Evolutionary conservation across 1,284 basidiomycete species (phyloP).

Genomic region (Melampsora larici-populina): DNA sequence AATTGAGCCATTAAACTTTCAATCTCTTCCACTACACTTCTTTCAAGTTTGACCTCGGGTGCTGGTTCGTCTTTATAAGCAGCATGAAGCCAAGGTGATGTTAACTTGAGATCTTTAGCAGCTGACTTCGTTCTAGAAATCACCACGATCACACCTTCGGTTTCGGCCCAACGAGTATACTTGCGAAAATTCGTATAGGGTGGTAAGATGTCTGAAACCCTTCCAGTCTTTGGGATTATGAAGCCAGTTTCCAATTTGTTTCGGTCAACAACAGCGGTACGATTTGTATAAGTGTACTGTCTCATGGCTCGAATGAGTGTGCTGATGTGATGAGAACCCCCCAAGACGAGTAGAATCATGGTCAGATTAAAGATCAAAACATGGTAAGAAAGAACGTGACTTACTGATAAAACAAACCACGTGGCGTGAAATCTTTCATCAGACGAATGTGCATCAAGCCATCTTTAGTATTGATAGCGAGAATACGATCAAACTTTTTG

Average conservation of each 20-base stretch:
- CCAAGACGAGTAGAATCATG: neutral
- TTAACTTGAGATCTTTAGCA: neutral
- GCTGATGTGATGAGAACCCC: neutral
- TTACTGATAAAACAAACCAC: conserved; percentile 3
- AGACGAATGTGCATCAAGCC: neutral
- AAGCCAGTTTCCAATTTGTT: neutral
- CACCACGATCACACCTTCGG: neutral
- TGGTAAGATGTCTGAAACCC: neutral
- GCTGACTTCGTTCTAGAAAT: neutral
- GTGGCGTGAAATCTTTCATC: neutral
- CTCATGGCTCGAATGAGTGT: neutral
- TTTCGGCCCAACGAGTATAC: neutral
- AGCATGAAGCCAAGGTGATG: neutral
- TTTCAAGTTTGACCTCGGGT: neutral
- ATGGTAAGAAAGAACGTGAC: neutral
- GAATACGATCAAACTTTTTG: neutral
- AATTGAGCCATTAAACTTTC: neutral
- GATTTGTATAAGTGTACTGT: neutral
- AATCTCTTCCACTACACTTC: neutral
- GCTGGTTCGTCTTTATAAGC: neutral
- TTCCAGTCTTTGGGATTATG: neutral
- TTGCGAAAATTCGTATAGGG: neutral
- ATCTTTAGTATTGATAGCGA: neutral
- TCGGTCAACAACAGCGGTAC: neutral
- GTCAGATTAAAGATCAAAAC: neutral